Evolutionary conservation across 345 rosid genomes (phyloP).

Genomic region (Aurinia saxatilis): DNA sequence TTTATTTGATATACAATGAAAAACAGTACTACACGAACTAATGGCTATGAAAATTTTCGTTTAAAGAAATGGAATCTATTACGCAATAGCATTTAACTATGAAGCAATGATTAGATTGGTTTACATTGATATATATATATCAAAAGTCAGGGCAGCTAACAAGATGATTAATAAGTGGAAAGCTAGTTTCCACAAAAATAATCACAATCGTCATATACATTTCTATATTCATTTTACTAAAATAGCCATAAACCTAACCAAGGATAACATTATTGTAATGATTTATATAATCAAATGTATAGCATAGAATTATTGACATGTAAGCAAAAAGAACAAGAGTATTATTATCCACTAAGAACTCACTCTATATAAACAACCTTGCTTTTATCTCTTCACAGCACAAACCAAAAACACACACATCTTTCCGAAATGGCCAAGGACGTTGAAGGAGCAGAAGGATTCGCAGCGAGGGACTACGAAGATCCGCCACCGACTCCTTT

Average conservation of each 20-base stretch:
- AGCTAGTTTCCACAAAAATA: slow-evolving; percentile 5
- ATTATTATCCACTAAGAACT: background rate
- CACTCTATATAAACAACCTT: slow-evolving; percentile 24
- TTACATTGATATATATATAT: slow-evolving; percentile 3
- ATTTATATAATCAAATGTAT: background rate
- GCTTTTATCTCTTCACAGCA: slow-evolving; percentile 4
- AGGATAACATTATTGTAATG: slow-evolving; percentile 1
- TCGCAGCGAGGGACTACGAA: slow-evolving; percentile 43
- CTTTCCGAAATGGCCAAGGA: slow-evolving; percentile 41
- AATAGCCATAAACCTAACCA: background rate
- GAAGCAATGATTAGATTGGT: slow-evolving; percentile 18
- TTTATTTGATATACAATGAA: no score
- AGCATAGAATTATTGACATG: slow-evolving; percentile 2
- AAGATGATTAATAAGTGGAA: slow-evolving; percentile 3
- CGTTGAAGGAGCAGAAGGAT: slow-evolving; percentile 37
- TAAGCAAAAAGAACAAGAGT: slow-evolving; percentile 1
- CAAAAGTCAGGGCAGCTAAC: slow-evolving; percentile 23
- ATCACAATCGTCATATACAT: slow-evolving; percentile 15
- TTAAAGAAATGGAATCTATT: background rate
- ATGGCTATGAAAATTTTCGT: background rate
- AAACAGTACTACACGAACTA: background rate
- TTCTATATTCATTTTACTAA: slow-evolving; percentile 10
- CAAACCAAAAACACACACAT: background rate
- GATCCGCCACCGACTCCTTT: slow-evolving; percentile 56
- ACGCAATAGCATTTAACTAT: background rate